Conservation (phyloP, 1,284 basidiomycete genomes). For the Trametes pubescens region DNA sequence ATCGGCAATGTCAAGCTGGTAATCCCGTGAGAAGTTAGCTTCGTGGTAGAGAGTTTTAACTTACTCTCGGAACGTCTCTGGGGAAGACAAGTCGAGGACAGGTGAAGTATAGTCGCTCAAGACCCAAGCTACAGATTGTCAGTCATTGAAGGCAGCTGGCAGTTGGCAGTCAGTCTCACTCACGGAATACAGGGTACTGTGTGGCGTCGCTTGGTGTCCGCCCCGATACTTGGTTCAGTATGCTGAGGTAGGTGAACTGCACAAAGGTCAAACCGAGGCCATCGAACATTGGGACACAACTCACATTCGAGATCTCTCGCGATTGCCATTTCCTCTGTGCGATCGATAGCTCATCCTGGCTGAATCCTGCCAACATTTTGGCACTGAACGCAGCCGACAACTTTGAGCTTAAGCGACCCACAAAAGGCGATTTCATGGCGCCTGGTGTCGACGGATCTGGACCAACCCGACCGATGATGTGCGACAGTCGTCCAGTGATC, state of each 20-base stretch:
- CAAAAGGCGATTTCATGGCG: constrained; percentile 57
- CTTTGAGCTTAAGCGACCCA: constrained; percentile 53
- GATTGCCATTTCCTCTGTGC: constrained; percentile 86
- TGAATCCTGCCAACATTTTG: constrained; percentile 47
- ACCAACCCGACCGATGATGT: constrained; percentile 51
- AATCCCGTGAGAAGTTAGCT: constrained; percentile 45
- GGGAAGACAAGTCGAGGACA: constrained; percentile 73
- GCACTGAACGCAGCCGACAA: constrained; percentile 53
- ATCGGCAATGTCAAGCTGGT: constrained; percentile 79
- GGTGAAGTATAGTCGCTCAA: constrained; percentile 86
- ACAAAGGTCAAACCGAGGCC: constrained; percentile 15
- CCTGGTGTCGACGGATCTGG: constrained; percentile 52
- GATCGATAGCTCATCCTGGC: constrained; percentile 67
- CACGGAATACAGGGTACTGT: constrained; percentile 95
- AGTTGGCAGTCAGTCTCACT: constrained; percentile 39
- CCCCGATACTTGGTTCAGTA: constrained; percentile 90
- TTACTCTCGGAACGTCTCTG: constrained; percentile 81
- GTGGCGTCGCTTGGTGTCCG: constrained; percentile 95
- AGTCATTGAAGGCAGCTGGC: not conserved
- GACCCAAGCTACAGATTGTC: constrained; percentile 75
- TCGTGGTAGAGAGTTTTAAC: constrained; percentile 38
- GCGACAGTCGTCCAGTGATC: constrained; percentile 68
- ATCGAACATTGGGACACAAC: constrained; percentile 33
- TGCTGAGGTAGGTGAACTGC: constrained; percentile 87
- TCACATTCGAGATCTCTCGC: constrained; percentile 88